Base-by-base conservation (phyloP, 176 grass and related monocot species). In the Eremochloa ophiuroides region DNA sequence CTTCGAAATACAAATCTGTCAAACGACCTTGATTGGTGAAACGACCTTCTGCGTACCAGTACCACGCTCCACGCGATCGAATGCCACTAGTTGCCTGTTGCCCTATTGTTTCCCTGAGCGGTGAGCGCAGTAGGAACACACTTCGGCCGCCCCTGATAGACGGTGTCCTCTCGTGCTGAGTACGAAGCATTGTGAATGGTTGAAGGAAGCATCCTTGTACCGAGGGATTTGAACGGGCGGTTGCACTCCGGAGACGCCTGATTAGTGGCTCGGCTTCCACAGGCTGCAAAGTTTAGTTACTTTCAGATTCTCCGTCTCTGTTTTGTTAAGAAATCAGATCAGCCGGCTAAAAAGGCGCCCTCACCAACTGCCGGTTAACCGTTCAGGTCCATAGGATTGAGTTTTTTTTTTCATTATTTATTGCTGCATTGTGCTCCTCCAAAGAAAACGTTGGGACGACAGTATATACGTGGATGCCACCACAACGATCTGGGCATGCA, bases 361-460 rank as follows among this genome's bases (percentile, higher is more conserved):
- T 38, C 50, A 63, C 25, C 74, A 81, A 89, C 87, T 30, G 61
- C 55, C 29, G 73, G 5, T 68, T 79, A 84, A 84, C 75, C 4
- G 29, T n/a, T 64, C 0, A 12, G 13, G 62, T 66, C 60, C 76
- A 73, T 34, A 39, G 0, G 17, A 65, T 56, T 7, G 39, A 71
- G 25, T 40, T 4, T 25, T 34, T 69, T 71, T 20, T 47, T 8
- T n/a, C n/a, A n/a, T n/a, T n/a, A n/a, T 55, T 0, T 10, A 1
- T 17, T 25, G 0, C 60, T 30, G 41, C 39, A 39, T 11, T 62
- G n/a, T 12, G 1, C 8, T 30, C 5, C 8, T 39, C 6, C 13
- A 71, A 44, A 44, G n/a, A 71, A 59, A 33, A 66, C 20, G 6
- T 26, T 69, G 20, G 82, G 61, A 39, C 43, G 11, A n/a, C n/a